Conservation (phyloP, 805 yeast species). For the Yarrowia sp. region DNA sequence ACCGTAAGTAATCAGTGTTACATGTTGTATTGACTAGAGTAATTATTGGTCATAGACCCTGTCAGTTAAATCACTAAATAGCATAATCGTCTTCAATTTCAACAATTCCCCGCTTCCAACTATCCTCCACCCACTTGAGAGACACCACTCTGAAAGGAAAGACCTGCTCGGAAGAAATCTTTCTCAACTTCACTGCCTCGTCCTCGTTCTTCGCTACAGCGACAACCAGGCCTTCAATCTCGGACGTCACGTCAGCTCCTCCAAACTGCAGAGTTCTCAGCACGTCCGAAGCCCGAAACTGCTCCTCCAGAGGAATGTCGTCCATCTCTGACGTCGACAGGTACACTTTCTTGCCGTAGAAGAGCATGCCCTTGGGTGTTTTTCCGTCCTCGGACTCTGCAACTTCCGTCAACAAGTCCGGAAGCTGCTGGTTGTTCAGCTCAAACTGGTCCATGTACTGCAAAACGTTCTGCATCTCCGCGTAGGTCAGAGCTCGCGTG, state of each 20-base stretch:
- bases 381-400: not conserved
- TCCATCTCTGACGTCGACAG: not conserved
- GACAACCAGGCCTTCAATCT: not conserved
- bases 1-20: no score
- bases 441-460: not conserved
- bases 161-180: not conserved
- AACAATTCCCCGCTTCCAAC: not conserved
- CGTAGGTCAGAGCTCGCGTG: constrained; percentile 27
- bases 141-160: constrained; percentile 16
- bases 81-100: constrained; percentile 18
- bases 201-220: not conserved
- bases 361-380: not conserved
- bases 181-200: not conserved
- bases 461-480: not conserved
- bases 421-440: not conserved
- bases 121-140: constrained; percentile 1
- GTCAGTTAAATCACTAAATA: no score
- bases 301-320: not conserved
- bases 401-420: not conserved
- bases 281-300: not conserved
- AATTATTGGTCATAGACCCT: not conserved
- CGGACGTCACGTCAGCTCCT: not conserved
- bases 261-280: not conserved
- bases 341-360: not conserved
- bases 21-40: no score